These are phyloP conservation scores for Volvox reticuliferus DNA, from an alignment of 139 green algal genomes.

Conservation along the genomic window DNA sequence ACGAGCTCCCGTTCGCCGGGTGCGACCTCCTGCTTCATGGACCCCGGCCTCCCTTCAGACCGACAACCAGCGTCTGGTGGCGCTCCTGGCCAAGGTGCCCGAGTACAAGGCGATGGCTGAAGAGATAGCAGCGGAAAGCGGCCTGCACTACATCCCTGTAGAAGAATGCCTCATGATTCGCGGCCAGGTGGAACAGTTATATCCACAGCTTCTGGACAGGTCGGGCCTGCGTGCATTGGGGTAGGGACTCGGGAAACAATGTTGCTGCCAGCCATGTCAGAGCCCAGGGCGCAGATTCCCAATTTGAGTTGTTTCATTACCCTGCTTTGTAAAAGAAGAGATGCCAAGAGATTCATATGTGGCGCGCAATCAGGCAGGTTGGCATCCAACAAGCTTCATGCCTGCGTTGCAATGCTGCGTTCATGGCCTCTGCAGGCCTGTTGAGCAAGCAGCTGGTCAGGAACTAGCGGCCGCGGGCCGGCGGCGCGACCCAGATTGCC, in stretches of 20 bases:
- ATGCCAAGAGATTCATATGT: neutral
- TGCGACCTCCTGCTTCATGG: no score
- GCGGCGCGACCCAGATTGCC: conserved; percentile 16
- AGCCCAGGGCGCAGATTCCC: neutral
- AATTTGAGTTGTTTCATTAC: neutral
- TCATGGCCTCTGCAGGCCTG: conserved; percentile 29
- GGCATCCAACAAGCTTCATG: neutral
- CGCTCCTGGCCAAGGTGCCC: conserved; percentile 41
- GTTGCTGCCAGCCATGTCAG: conserved; percentile 13
- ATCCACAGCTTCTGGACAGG: conserved; percentile 39
- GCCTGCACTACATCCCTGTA: conserved; percentile 37
- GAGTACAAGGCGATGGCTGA: conserved; percentile 38
- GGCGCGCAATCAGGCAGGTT: no score
- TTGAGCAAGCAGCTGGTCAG: neutral
- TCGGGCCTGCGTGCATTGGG: neutral
- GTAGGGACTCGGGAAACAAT: neutral
- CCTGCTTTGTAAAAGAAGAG: neutral
- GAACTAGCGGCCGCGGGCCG: neutral
- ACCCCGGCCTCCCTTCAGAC: conserved; percentile 11
- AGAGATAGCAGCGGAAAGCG: conserved; percentile 1
- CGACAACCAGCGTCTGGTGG: conserved; percentile 48
- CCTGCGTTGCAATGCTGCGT: neutral
- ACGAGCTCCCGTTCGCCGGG: no score
- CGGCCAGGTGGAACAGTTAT: conserved; percentile 25
- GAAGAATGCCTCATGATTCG: conserved; percentile 42